Conservation (phyloP, 306 rosid species). For the Sechiopsis laciniata region DNA sequence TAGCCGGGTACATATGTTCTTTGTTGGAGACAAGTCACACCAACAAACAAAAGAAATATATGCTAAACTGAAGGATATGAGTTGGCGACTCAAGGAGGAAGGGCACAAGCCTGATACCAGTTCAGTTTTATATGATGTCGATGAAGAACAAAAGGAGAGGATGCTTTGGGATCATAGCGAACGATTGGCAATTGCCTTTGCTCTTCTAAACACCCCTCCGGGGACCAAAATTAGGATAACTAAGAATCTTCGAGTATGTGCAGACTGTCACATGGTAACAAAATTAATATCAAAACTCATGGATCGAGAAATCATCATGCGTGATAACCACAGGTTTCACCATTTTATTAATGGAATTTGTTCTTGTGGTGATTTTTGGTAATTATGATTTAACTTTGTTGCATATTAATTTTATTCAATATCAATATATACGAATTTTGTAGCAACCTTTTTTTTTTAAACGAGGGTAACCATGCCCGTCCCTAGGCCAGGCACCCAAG, state of each 20-base stretch:
- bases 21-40: slow-evolving; percentile 46
- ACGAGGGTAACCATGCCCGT: too few relatives aligned
- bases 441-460: neutral
- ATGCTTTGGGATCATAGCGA: slow-evolving; percentile 62
- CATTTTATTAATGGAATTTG: slow-evolving; percentile 43
- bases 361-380: slow-evolving; percentile 62
- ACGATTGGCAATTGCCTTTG: slow-evolving; percentile 52
- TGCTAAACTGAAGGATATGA: slow-evolving; percentile 41
- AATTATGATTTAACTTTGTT: slow-evolving; percentile 22
- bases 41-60: slow-evolving; percentile 40
- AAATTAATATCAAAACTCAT: slow-evolving; percentile 44
- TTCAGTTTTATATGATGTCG: slow-evolving; percentile 51
- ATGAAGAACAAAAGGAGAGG: slow-evolving; percentile 49
- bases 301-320: slow-evolving; percentile 43
- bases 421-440: neutral
- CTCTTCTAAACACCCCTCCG: slow-evolving; percentile 43
- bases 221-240: slow-evolving; percentile 47
- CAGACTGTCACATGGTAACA: slow-evolving; percentile 47
- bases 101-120: slow-evolving; percentile 60
- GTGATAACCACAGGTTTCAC: slow-evolving; percentile 55
- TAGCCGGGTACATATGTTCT: slow-evolving; percentile 49
- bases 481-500: too few relatives aligned
- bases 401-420: slow-evolving; percentile 4
- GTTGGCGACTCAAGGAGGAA: slow-evolving; percentile 38
- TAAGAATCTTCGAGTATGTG: slow-evolving; percentile 56